These are phyloP conservation scores for Geoglossum cookeanum DNA, from an alignment of 2,329 filamentous ascomycete species.

Conservation along the genomic window DNA sequence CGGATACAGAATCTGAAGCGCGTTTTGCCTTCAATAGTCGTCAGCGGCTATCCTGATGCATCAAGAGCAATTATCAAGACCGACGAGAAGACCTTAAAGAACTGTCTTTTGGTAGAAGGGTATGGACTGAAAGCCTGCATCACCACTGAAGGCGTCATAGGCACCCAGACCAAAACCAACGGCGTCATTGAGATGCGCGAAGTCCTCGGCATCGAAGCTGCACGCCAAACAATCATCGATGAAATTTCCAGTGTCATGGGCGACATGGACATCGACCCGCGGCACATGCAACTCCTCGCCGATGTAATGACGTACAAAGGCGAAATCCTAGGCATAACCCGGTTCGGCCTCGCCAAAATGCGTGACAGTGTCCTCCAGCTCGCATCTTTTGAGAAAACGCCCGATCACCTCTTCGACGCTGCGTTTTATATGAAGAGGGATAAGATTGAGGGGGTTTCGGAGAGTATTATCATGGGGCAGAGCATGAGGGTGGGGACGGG, in stretches of 20 bases:
- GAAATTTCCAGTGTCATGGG: conserved; percentile 86
- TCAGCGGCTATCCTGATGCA: conserved; percentile 77
- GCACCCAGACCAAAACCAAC: conserved; percentile 57
- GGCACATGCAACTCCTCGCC: conserved; percentile 91
- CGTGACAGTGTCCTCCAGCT: conserved; percentile 83
- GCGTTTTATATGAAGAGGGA: conserved; percentile 85
- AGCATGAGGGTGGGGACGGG: conserved; percentile 83
- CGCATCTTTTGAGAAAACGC: conserved; percentile 94
- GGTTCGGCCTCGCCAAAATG: conserved; percentile 93
- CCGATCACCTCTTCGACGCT: conserved; percentile 90
- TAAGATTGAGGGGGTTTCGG: conserved; percentile 77
- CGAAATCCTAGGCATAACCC: conserved; percentile 87
- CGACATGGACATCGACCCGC: conserved; percentile 87
- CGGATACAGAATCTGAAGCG: conserved; percentile 75
- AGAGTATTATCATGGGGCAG: conserved; percentile 98
- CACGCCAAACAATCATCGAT: conserved; percentile 66
- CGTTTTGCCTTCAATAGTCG: conserved; percentile 60
- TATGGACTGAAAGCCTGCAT: conserved; percentile 82
- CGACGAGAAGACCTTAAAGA: conserved; percentile 46
- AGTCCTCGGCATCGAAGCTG: conserved; percentile 87
- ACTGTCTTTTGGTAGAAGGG: conserved; percentile 72
- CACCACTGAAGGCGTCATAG: conserved; percentile 80
- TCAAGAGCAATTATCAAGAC: conserved; percentile 78
- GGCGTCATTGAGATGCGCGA: conserved; percentile 76
- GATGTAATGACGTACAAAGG: conserved; percentile 99